Evolutionary conservation across 345 rosid genomes (phyloP), one percentile per base, ranked within the genome.

Genomic region (Eucalyptus erythrocorys): DNA sequence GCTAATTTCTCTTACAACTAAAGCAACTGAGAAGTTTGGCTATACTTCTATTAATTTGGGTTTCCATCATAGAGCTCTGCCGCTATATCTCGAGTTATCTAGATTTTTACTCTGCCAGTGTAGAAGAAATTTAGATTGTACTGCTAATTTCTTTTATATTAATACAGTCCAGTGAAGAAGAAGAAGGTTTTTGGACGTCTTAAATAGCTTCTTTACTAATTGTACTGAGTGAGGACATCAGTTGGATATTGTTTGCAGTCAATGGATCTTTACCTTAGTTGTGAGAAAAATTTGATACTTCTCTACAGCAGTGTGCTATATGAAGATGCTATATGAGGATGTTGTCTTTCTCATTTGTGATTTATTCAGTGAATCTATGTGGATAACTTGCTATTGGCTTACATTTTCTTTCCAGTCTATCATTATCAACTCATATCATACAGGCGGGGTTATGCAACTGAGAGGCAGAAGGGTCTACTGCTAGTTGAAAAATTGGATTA

Each of bases 371-470:
- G 40, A 86, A 40, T 64, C 59, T 47, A 37, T 34, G 81, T 47
- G 47, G n/a, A 30, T 76, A 76, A 89, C 48, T 66, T 89, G 88
- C 88, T 87, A 12, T 53, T 88, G 68, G 76, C 89, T 88, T 50
- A 43, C 30, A 17, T 47, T 26, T 10, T 71, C 81, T 71, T 71
- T 71, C 45, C 81, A 37, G 24, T 71, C 81, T 34, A 71, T 43
- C 55, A 86, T 76, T 43, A 53, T 86, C 81, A 53, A 57, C 57
- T 94, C 86, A 19, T 79, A 59, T 59, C 90, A 89, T 92, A 48
- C 93, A 97, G 99, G 96, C 94, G 98, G 87, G 99, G 99, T 82
- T 97, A 96, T 93, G 94, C 99, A 89, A 94, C 99, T 42, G 99
- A 97, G 93, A 95, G 96, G 92, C 96, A 97, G 92, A 96, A 93